Evolutionary conservation across 75 land plant species (phyloP).

Genomic region (Azolla pinnata): DNA sequence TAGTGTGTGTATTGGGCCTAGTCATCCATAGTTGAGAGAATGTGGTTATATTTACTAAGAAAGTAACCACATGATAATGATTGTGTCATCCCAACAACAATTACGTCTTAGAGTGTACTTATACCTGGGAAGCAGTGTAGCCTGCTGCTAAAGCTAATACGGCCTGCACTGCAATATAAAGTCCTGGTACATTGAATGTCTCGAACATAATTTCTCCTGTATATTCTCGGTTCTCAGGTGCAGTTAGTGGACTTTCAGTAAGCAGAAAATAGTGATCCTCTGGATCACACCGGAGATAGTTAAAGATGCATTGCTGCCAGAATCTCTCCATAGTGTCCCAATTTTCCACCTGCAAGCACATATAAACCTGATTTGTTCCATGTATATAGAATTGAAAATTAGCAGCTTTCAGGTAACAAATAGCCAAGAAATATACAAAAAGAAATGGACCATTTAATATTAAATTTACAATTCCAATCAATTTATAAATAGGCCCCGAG

Average conservation of each 20-base stretch:
- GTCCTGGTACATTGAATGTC: conserved; percentile 97
- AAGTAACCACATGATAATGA: no score
- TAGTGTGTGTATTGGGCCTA: no score
- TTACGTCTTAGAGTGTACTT: no score
- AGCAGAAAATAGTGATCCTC: conserved; percentile 96
- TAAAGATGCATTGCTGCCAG: conserved; percentile 98
- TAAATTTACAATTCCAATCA: not conserved
- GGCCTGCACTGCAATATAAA: conserved; percentile 96
- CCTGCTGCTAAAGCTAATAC: conserved; percentile 99
- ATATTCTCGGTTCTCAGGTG: conserved; percentile 94
- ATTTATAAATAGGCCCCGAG: not conserved
- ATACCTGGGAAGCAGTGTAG: conserved; percentile 94
- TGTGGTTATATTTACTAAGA: no score
- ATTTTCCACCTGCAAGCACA: conserved; percentile 56
- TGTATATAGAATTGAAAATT: not conserved
- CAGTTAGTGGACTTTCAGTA: conserved; percentile 95
- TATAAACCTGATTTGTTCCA: no score
- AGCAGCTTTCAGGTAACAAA: no score
- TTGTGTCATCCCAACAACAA: no score
- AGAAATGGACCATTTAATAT: not conserved
- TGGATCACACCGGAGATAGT: conserved; percentile 93
- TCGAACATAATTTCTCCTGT: conserved; percentile 99
- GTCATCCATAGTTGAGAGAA: no score
- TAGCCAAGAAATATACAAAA: not conserved
- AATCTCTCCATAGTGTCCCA: conserved; percentile 99